phyloP scores from a whole-genome alignment of 2,329 filamentous ascomycete species.

The Pyrenophora tritici-repentis region DNA sequence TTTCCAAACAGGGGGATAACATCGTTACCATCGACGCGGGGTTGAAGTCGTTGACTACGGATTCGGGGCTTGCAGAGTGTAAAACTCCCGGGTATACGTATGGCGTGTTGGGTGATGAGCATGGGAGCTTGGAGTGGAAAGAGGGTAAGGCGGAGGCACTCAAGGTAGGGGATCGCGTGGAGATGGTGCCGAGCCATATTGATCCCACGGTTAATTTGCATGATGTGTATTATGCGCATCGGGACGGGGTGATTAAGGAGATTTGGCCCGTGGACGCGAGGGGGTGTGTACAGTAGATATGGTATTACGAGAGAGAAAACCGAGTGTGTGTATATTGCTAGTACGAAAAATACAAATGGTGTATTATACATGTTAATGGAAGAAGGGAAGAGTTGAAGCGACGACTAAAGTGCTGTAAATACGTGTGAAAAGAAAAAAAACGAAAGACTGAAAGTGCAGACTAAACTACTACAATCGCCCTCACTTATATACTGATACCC shows the following conservation, averaged over 20 bases:
- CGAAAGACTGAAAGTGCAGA: no score
- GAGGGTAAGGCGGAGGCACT: constrained; percentile 45
- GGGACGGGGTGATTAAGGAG: constrained; percentile 56
- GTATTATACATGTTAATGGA: no score
- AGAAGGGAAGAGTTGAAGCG: no score
- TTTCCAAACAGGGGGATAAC: constrained; percentile 54
- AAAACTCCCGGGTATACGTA: constrained; percentile 51
- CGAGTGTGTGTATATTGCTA: neutral
- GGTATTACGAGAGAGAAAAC: no score
- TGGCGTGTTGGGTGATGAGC: constrained; percentile 56
- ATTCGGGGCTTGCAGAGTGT: constrained; percentile 58
- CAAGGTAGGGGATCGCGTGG: constrained; percentile 54
- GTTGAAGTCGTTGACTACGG: constrained; percentile 58
- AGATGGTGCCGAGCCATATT: constrained; percentile 62
- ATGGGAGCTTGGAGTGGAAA: constrained; percentile 55
- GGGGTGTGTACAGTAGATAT: constrained; percentile 55
- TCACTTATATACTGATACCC: no score
- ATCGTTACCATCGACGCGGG: constrained; percentile 57
- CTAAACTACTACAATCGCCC: no score
- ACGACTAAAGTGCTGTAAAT: no score
- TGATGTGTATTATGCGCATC: constrained; percentile 57
- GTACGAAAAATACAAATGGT: no score
- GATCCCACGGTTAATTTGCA: constrained; percentile 61
- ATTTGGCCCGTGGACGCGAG: constrained; percentile 59
- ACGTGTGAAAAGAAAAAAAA: no score